Base-by-base conservation (phyloP, 495 filamentous ascomycete species). In the Ascodesmis nigricans region DNA sequence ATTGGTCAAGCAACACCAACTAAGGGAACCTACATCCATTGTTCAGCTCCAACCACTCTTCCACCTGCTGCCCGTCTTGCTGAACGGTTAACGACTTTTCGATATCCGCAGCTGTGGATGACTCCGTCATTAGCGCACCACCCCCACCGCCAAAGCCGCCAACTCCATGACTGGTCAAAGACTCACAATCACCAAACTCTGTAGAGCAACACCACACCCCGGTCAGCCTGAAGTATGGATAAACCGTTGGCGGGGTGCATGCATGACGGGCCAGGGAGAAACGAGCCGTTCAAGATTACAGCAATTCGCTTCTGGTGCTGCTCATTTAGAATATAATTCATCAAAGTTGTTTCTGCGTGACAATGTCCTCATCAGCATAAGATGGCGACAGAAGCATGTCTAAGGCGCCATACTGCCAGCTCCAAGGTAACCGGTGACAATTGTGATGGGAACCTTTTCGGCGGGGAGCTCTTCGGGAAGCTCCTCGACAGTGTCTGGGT, bases 291-390 rank as follows among this genome's bases (percentile, higher is more conserved):
- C 58, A 95, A 68, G 38, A 97, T 97, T 17, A 97, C 87, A 6
- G 87, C 87, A 52, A 97, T 81, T 53, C 74, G 87, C 62, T 93
- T 95, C 49, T 83, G 84, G 65, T 95, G 87, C 35, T 79, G 71
- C 41, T 82, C 81, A 14, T 70, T 81, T 22, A 97, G 62, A 27
- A 97, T 93, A 53, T 95, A 90, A 49, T 97, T 97, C 29, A 97
- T 60, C 4, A 97, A 59, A 0, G 90, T 95, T 0, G 84, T 95
- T 54, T 97, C 46, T 49, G 27, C 1, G 5, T 9, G 11, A 20
- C 1, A 21, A 16, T 21, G 31, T 13, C 29, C 23, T n/a, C n/a
- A n/a, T 25, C 6, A n/a, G 6, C n/a, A n/a, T 31, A 31, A 16
- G n/a, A n/a, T 9, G n/a, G 10, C 1, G 5, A 7, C 29, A 31